Base-by-base conservation (phyloP, 257 asterid species). In the Scutellaria barbata region DNA sequence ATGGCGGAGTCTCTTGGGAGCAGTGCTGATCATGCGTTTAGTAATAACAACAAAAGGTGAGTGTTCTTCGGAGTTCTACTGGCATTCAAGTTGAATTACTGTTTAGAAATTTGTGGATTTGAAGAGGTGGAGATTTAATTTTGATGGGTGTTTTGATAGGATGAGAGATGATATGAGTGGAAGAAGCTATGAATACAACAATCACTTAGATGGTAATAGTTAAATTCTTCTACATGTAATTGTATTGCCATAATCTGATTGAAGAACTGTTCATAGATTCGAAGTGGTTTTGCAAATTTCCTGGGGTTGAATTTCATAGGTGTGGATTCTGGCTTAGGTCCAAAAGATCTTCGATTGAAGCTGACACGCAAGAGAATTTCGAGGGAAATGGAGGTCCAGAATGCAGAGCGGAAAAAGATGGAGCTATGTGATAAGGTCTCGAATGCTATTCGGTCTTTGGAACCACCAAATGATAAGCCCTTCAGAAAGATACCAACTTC, bases 281-380 rank as follows among this genome's bases (percentile, higher is more conserved):
- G 6, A n/a, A 37, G 30, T 74, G 41, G 7, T 58, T 51, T 20
- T 64, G 16, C n/a, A 37, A 8, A 33, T 50, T 39, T 45, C 57
- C 40, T 70, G 72, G 59, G n/a, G 22, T 37, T 61, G 58, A 54
- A 62, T 45, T 66, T 73, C 52, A 60, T 74, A 18, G 53, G 25
- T 71, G 74, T 75, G 79, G 89, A 80, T 64, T 73, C 56, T 50
- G 50, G 69, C 22, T 30, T 78, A 53, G 83, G 85, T 69, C 76
- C 77, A 35, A 77, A 75, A 33, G 96, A 88, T 73, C 89, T 90
- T 63, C 87, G 95, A 14, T 69, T 80, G 68, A 84, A 88, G 74
- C 81, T 88, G 59, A 67, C 67, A 74, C 85, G 70, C 68, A 90
- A 81, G 79, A 77, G 89, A 77, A 77, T 79, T 73, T 74, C 84